A percentile compares a stretch with the other conserved stretches of the same genome.
These are phyloP conservation scores for Monosporascus ibericus DNA, from an alignment of 2,329 filamentous ascomycete species.

Conservation along the genomic window DNA sequence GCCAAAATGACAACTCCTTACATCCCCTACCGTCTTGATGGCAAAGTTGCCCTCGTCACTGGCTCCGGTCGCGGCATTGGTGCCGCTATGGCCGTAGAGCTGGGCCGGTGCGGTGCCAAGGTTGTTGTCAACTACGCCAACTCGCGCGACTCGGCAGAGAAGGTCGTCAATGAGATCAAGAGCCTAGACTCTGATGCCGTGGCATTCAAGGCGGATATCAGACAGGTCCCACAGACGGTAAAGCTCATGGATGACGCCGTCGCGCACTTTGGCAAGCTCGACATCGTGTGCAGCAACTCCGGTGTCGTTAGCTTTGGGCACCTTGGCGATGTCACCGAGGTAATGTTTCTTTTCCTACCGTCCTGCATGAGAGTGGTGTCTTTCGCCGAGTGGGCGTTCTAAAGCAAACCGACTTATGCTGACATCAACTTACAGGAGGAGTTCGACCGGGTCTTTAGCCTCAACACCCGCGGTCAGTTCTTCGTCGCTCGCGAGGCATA, in stretches of 20 bases:
- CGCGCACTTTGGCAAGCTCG: slow-evolving; percentile 57
- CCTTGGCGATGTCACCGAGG: slow-evolving; percentile 54
- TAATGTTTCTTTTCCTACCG: too few relatives aligned
- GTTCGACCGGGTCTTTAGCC: slow-evolving; percentile 63
- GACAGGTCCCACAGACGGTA: slow-evolving; percentile 56
- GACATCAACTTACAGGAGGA: slow-evolving; percentile 45
- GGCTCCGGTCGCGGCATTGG: slow-evolving; percentile 54
- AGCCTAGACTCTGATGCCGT: slow-evolving; percentile 55
- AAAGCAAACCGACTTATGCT: too few relatives aligned
- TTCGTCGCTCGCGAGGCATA: slow-evolving; percentile 67
- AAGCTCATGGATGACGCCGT: slow-evolving; percentile 58
- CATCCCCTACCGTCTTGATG: too few relatives aligned
- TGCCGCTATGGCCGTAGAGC: slow-evolving; percentile 59
- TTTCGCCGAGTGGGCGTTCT: too few relatives aligned
- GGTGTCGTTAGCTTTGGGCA: slow-evolving; percentile 64
- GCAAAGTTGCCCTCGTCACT: too few relatives aligned
- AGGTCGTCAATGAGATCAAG: slow-evolving; percentile 62
- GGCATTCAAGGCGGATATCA: slow-evolving; percentile 62
- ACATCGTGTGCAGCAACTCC: slow-evolving; percentile 67
- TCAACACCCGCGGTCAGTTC: slow-evolving; percentile 66
- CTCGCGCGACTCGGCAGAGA: slow-evolving; percentile 56
- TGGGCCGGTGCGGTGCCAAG: slow-evolving; percentile 59
- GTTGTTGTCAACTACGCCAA: slow-evolving; percentile 65
- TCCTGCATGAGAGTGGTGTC: too few relatives aligned
- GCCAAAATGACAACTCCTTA: too few relatives aligned